A percentile compares a stretch with the other conserved stretches of the same genome.
These are phyloP conservation scores for carrot (Daucus carota) DNA, from an alignment of 129 eudicot genomes.

Conservation along the genomic window DNA sequence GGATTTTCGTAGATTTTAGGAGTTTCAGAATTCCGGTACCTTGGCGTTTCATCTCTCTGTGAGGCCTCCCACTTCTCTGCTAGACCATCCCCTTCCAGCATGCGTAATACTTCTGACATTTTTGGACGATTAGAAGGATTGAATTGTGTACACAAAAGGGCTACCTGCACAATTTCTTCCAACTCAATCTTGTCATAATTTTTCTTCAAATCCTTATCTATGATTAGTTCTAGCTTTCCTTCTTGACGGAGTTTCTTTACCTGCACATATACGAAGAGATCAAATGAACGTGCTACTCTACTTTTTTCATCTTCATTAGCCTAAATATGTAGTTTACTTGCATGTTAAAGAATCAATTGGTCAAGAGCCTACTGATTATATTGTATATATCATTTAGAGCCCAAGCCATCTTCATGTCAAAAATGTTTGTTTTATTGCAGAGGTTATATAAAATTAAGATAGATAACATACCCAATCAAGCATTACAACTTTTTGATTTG, in stretches of 20 bases:
- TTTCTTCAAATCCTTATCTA: conserved; percentile 58
- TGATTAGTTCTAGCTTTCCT: conserved; percentile 66
- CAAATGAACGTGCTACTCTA: not conserved
- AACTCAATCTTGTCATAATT: conserved; percentile 53
- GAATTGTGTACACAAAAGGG: conserved; percentile 78
- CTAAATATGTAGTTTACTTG: not conserved
- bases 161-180: conserved; percentile 82
- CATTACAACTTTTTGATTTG: conserved; percentile 74
- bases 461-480: conserved; percentile 72
- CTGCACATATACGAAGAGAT: conserved; percentile 24
- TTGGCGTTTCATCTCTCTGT: conserved; percentile 48
- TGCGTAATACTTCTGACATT: conserved; percentile 80
- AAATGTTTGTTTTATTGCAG: not conserved
- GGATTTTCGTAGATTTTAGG: conserved; percentile 27
- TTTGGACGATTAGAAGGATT: conserved; percentile 75
- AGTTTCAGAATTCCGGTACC: conserved; percentile 13
- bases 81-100: conserved; percentile 94
- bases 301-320: no score
- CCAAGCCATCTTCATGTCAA: not conserved
- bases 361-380: no score
- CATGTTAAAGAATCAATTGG: not conserved
- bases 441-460: not conserved
- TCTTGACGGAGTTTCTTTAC: conserved; percentile 75
- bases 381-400: not conserved
- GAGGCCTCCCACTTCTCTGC: conserved; percentile 88